These are phyloP conservation scores for Trichophyton simii DNA, from an alignment of 2,329 filamentous ascomycete species.

Conservation along the genomic window DNA sequence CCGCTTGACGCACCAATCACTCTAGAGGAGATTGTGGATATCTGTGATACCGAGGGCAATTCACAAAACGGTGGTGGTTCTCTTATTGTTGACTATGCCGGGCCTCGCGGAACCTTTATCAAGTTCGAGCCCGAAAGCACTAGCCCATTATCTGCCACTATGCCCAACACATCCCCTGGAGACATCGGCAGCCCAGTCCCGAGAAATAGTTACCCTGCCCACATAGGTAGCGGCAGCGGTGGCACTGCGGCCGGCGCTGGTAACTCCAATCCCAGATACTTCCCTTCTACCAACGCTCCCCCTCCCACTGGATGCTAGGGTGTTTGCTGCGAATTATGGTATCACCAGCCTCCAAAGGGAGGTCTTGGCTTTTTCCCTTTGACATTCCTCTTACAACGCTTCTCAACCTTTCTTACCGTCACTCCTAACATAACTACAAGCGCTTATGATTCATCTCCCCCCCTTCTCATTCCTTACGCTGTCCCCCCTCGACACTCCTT, in stretches of 20 bases:
- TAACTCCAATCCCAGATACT: slow-evolving; percentile 20
- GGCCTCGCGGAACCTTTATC: slow-evolving; percentile 27
- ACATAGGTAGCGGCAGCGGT: slow-evolving; percentile 25
- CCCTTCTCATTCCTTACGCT: background rate
- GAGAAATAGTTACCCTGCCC: slow-evolving; percentile 30
- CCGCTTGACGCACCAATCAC: slow-evolving; percentile 44
- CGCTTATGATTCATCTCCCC: background rate
- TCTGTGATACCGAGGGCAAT: slow-evolving; percentile 86
- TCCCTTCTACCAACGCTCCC: slow-evolving; percentile 19
- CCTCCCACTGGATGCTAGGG: slow-evolving; percentile 27
- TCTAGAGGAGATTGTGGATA: slow-evolving; percentile 61
- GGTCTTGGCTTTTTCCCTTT: background rate
- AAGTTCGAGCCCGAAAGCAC: slow-evolving; percentile 43
- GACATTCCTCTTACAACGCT: background rate
- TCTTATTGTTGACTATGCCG: slow-evolving; percentile 55
- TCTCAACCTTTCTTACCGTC: slow-evolving; percentile 1
- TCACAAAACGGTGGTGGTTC: slow-evolving; percentile 77
- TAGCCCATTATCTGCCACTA: slow-evolving; percentile 31
- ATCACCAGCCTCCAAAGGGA: background rate
- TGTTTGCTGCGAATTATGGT: slow-evolving; percentile 12
- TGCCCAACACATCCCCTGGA: slow-evolving; percentile 41
- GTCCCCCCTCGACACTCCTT: background rate
- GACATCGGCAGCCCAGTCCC: slow-evolving; percentile 58
- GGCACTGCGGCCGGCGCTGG: slow-evolving; percentile 14
- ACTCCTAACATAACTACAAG: slow-evolving; percentile 3